phyloP scores from a whole-genome alignment of 2,329 filamentous ascomycete species.

The Amylocarpus encephaloides region DNA sequence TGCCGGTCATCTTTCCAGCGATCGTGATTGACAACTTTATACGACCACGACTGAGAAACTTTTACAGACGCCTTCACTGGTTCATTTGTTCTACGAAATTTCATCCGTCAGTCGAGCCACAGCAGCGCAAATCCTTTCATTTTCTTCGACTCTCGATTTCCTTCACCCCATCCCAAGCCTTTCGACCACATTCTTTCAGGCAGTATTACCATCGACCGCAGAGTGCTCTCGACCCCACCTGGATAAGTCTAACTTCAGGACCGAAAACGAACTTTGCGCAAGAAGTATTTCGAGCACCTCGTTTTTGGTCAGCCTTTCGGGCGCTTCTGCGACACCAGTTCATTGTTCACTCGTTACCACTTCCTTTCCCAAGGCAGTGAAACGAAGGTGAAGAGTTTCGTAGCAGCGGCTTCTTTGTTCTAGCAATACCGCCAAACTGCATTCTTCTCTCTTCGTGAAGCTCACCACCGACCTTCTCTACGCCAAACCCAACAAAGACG shows the following conservation, averaged over 20 bases:
- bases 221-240: not conserved
- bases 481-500: conserved; percentile 30
- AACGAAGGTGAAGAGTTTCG: not conserved
- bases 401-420: not conserved
- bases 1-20: conserved; percentile 33
- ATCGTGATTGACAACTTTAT: conserved; percentile 31
- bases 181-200: not conserved
- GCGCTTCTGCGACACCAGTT: too few relatives aligned
- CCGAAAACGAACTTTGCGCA: too few relatives aligned
- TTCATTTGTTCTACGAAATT: conserved; percentile 32
- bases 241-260: not conserved
- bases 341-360: too few relatives aligned
- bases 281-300: too few relatives aligned
- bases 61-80: conserved; percentile 59
- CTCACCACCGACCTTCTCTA: conserved; percentile 41
- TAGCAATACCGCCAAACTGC: conserved; percentile 52
- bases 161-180: not conserved
- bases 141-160: not conserved
- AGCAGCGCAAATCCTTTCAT: conserved; percentile 9
- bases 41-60: conserved; percentile 33
- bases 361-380: not conserved
- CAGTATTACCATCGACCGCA: not conserved
- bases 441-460: conserved; percentile 65
- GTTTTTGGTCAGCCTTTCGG: too few relatives aligned
- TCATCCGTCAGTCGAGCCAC: conserved; percentile 32